phyloP scores from a whole-genome alignment of 2,329 filamentous ascomycete species.

The Aspergillus unguis region DNA sequence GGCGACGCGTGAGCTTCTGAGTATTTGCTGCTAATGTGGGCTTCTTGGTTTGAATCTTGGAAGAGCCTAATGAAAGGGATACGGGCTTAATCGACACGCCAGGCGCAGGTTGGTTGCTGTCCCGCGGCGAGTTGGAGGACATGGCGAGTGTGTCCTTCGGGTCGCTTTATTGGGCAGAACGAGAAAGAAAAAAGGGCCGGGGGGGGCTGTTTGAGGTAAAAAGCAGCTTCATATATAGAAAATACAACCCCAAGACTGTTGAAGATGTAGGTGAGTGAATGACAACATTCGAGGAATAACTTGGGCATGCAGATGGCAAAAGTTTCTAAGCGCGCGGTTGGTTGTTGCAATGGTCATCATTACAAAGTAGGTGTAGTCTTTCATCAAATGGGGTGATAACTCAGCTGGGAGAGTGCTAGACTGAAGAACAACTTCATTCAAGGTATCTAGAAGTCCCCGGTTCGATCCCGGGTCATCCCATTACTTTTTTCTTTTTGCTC shows the following conservation, averaged over 20 bases:
- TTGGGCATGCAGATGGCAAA: too few relatives aligned
- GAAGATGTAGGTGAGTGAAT: too few relatives aligned
- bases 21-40: conserved; percentile 28
- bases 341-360: neutral
- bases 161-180: neutral
- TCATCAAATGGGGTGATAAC: too few relatives aligned
- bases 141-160: conserved; percentile 7
- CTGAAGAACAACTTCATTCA: neutral
- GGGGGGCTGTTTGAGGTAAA: too few relatives aligned
- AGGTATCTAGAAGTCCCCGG: neutral
- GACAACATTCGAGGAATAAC: too few relatives aligned
- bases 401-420: neutral
- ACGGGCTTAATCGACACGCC: conserved; percentile 32
- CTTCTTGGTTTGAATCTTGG: conserved; percentile 30
- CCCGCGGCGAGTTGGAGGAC: conserved; percentile 16
- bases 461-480: neutral
- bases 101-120: conserved; percentile 10
- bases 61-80: conserved; percentile 37
- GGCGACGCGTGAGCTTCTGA: conserved; percentile 27
- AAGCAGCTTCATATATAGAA: too few relatives aligned
- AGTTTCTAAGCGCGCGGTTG: neutral
- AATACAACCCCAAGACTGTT: too few relatives aligned
- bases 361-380: too few relatives aligned
- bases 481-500: neutral
- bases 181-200: too few relatives aligned